Conservation (phyloP, 1,139 yeast species). For the Magnusiomyces clavatus region DNA sequence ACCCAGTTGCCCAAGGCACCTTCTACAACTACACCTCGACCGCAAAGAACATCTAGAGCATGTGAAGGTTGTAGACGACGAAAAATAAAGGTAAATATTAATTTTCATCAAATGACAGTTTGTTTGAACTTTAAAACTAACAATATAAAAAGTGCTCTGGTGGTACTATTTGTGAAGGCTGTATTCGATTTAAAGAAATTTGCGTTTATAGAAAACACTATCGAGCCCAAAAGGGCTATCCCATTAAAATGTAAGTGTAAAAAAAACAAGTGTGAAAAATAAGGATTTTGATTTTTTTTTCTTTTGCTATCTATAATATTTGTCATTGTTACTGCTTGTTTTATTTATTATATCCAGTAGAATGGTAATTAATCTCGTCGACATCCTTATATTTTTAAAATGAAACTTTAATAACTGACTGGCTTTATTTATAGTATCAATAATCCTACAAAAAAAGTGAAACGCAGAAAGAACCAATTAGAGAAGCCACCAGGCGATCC, state of each 20-base stretch:
- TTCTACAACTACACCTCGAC: constrained; percentile 7
- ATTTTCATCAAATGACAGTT: not conserved
- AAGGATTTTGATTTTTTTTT: not conserved
- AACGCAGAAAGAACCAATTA: not conserved
- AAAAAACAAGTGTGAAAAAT: too few relatives aligned
- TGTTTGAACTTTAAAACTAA: not conserved
- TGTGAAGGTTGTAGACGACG: constrained; percentile 56
- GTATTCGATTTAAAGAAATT: constrained; percentile 20
- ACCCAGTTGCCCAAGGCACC: not conserved
- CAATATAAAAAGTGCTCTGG: constrained; percentile 42
- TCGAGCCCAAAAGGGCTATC: constrained; percentile 22
- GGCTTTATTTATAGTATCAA: not conserved
- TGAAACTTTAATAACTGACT: too few relatives aligned
- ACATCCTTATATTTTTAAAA: not conserved
- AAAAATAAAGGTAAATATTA: constrained; percentile 39
- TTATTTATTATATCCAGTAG: not conserved
- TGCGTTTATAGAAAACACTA: constrained; percentile 24
- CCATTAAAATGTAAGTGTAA: constrained; percentile 18
- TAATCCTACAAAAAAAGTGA: not conserved
- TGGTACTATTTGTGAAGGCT: constrained; percentile 22
- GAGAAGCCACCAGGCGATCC: too few relatives aligned
- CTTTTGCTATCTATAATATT: too few relatives aligned
- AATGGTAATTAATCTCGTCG: not conserved
- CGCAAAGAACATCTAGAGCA: constrained; percentile 38
- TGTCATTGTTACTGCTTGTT: not conserved